Percentiles rank a stretch among this genome's conserved stretches.
phyloP scores from a whole-genome alignment of 2,329 filamentous ascomycete genomes.

The Fusarium sp. region DNA sequence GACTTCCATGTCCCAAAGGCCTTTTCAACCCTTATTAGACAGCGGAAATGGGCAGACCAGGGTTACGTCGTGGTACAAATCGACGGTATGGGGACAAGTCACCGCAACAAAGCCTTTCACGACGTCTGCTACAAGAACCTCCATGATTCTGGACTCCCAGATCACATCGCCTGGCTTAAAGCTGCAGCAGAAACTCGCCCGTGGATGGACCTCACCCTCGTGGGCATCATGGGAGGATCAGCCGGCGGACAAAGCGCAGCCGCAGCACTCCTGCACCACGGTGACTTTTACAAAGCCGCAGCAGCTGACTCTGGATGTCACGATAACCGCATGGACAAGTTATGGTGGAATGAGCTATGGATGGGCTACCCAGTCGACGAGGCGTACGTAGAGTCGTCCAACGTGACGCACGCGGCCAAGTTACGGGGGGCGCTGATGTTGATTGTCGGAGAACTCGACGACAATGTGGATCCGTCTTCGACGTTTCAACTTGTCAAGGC shows the following conservation, averaged over 20 bases:
- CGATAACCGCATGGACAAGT: constrained; percentile 48
- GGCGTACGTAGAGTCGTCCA: constrained; percentile 44
- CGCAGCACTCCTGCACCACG: constrained; percentile 44
- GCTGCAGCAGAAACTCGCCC: constrained; percentile 43
- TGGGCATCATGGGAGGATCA: constrained; percentile 46
- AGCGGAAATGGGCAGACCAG: constrained; percentile 42
- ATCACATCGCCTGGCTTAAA: constrained; percentile 47
- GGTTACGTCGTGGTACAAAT: constrained; percentile 47
- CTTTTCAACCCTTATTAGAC: constrained; percentile 30
- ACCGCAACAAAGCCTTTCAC: constrained; percentile 47
- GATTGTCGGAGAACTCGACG: constrained; percentile 45
- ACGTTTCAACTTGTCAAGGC: constrained; percentile 46
- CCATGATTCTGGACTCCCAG: constrained; percentile 44
- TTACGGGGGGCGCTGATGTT: constrained; percentile 45
- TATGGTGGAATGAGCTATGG: constrained; percentile 50
- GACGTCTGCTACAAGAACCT: constrained; percentile 47
- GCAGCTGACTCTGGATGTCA: constrained; percentile 46
- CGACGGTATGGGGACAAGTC: constrained; percentile 50
- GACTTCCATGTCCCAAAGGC: constrained; percentile 41
- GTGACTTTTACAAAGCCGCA: constrained; percentile 46
- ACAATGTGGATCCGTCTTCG: constrained; percentile 47
- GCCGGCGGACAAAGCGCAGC: constrained; percentile 48
- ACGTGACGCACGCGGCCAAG: constrained; percentile 45
- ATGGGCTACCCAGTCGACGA: constrained; percentile 49
- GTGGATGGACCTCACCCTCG: constrained; percentile 45